These are phyloP conservation scores for Aspergillus amoenus DNA, from an alignment of 2,329 filamentous ascomycete species.

Conservation along the genomic window DNA sequence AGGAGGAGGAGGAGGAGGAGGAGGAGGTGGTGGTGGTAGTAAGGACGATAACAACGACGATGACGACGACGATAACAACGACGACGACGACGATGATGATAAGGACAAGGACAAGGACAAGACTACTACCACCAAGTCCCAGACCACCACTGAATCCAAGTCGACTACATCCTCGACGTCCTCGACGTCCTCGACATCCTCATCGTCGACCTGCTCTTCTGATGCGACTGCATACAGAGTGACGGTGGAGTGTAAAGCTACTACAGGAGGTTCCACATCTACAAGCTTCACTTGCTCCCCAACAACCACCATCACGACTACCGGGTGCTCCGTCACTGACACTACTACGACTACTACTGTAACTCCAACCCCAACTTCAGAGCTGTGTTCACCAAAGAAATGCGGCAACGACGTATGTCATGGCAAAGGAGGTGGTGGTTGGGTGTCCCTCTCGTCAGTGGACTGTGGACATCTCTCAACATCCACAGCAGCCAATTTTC, in stretches of 20 bases:
- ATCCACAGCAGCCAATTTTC: background rate
- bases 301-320: constrained; percentile 2
- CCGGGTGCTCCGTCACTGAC: constrained; percentile 6
- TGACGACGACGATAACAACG: background rate
- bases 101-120: background rate
- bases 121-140: background rate
- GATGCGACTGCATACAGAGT: background rate
- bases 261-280: background rate
- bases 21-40: background rate
- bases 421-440: background rate
- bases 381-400: background rate
- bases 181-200: background rate
- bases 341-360: constrained; percentile 1
- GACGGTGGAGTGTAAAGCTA: background rate
- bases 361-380: background rate
- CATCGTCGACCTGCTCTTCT: background rate
- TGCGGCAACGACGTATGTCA: background rate
- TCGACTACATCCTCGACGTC: too few species aligned
- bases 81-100: background rate
- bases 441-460: background rate
- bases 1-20: too few species aligned
- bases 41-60: background rate
- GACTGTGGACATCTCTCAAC: background rate
- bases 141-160: background rate
- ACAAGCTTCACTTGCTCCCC: constrained; percentile 1